Base-by-base conservation (phyloP, 2,329 filamentous ascomycete genomes). In the Diaporthe eres region DNA sequence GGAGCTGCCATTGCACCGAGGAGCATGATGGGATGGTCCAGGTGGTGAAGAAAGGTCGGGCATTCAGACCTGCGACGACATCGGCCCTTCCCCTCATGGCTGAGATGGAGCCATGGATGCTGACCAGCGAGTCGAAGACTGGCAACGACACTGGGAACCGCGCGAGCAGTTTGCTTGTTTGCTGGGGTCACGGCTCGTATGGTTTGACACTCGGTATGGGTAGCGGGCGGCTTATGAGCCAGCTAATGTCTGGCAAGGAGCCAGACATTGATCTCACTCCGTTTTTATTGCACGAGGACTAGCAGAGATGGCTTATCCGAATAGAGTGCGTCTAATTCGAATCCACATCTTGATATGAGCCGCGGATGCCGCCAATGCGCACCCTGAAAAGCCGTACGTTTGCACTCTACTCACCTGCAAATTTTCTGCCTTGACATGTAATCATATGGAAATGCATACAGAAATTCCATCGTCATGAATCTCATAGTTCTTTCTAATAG, bases 141-240 rank as follows among this genome's bases (percentile, higher is more conserved):
- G 19, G 49, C 7, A 31, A 7, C n/a, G 42, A 39, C 17, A 25
- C 10, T 53, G 47, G 1, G n/a, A 28, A n/a, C 5, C 9, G 15
- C 49, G 9, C 28, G 31, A 57, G 49, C 17, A 3, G 13, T 12
- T 42, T 71, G 4, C 44, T 37, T 17, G 15, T 71, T 44, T 71
- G 55, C 28, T 44, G 34, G 47, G 68, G 68, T 44, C 68, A 71
- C n/a, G 51, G 51, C 22, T 71, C 51, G 13, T 71, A 58, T 3
- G 68, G 47, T 34, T 44, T 71, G 68, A 71, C 68, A 15, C 47
- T 71, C 9, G 68, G 28, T 49, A 58, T 58, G 28, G 68, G 51
- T 10, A 71, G 51, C 42, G 51, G 68, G 19, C 51, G 68, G 13
- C 51, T 58, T 17, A 58, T 58, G 51, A 60, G 68, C 55, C 68